Evolutionary conservation across 805 yeast genomes (phyloP), one percentile per base, ranked within the genome.

Genomic region (Metschnikowia noctiluminum): DNA sequence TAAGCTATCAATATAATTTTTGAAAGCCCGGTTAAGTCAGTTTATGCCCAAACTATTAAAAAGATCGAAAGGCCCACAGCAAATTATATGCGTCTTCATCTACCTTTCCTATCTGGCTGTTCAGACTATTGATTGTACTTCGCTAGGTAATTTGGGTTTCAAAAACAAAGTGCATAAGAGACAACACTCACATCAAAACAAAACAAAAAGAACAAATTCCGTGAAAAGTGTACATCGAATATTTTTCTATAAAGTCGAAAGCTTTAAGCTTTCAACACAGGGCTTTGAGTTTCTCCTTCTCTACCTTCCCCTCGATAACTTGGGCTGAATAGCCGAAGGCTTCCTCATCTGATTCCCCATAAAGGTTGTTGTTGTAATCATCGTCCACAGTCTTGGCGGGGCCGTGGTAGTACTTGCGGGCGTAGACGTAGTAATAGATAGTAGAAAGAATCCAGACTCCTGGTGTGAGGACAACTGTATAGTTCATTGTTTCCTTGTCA

Each of bases 401-500:
- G 7, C 89, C 89, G 31, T 71, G 61, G 69, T 79, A 84, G 60
- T 71, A 67, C 56, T 75, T 79, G 51, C 77, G 73, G 3, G 83
- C 85, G 60, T 76, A 76, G 5, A 70, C 61, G 47, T 62, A 72
- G 65, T 79, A 84, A 63, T 83, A 83, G 0, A 74, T 43, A 48
- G 74, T 58, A 0, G 85, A 72, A 15, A 81, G 65, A 6, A 79
- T 49, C 85, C 85, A 81, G 14, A 80, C 76, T 7, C 84, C 84
- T 30, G 79, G 77, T 27, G 80, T 82, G 49, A 85, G 81, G 2
- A 80, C 87, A 54, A 77, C 76, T 0, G 89, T 81, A 62, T 85
- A 85, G 66, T 85, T 85, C 92, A 85, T 85, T 16, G 79, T 66
- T 0, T 65, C 64, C 48, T 70, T 70, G 30, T 67, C 64, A 6